phyloP scores from a whole-genome alignment of 768 basidiomycete species.

The Suillus americanus region DNA sequence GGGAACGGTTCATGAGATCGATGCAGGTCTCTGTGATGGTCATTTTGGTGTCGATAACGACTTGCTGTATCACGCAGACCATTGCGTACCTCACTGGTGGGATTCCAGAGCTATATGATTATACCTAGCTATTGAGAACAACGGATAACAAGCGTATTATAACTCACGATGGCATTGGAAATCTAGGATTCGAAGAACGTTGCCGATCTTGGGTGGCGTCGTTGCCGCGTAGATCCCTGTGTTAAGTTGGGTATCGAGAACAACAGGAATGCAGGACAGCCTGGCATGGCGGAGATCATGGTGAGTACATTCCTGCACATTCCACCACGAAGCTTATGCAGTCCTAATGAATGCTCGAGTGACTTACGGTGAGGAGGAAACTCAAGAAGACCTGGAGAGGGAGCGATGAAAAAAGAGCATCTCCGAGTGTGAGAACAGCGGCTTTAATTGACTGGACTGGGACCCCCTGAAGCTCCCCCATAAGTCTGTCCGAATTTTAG shows the following conservation, averaged over 20 bases:
- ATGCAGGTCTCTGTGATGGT: conserved; percentile 12
- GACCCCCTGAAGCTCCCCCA: too few relatives aligned
- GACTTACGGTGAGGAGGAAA: conserved; percentile 19
- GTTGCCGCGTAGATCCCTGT: conserved; percentile 25
- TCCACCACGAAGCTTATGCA: conserved; percentile 24
- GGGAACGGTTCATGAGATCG: conserved; percentile 15
- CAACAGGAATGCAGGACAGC: conserved; percentile 29
- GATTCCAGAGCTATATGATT: conserved; percentile 11
- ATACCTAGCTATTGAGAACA: neutral
- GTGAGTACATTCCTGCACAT: conserved; percentile 2
- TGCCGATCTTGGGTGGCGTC: conserved; percentile 13
- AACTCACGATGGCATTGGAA: conserved; percentile 21
- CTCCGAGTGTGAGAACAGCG: conserved; percentile 20
- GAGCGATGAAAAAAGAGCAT: conserved; percentile 19
- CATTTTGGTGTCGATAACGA: neutral
- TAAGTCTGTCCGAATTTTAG: too few relatives aligned
- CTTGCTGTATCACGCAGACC: neutral
- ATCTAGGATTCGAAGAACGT: conserved; percentile 14
- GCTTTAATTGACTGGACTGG: conserved; percentile 28
- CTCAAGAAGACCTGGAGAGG: conserved; percentile 28
- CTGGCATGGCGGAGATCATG: conserved; percentile 24
- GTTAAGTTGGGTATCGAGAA: conserved; percentile 34
- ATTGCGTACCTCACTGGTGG: conserved; percentile 17
- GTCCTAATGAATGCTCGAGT: conserved; percentile 6
- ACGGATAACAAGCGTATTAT: neutral